Percentiles rank a stretch among this genome's conserved stretches.
These are phyloP conservation scores for Plasmodium gaboni DNA, from an alignment of 169 alveolate genomes.

Conservation along the genomic window DNA sequence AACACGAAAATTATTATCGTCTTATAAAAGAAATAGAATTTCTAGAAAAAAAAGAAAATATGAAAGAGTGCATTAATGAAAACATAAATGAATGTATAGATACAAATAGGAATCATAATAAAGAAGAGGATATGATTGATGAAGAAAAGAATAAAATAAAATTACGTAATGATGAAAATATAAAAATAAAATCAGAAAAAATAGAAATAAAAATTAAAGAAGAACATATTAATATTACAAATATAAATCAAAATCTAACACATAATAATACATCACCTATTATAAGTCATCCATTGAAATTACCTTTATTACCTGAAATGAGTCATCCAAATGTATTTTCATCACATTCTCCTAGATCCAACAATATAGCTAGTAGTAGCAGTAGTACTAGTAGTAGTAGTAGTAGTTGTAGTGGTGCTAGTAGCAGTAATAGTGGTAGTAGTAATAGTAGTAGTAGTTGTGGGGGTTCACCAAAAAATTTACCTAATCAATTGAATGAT, in stretches of 20 bases:
- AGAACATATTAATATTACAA: slow-evolving; percentile 3
- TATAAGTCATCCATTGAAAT: slow-evolving; percentile 41
- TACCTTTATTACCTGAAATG: slow-evolving; percentile 58
- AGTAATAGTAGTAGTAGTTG: slow-evolving; percentile 1
- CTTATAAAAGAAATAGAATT: slow-evolving; percentile 64
- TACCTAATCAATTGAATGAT: slow-evolving; percentile 41
- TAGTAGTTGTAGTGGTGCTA: slow-evolving; percentile 10
- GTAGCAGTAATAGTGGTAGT: slow-evolving; percentile 9
- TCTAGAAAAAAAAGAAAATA: slow-evolving; percentile 57
- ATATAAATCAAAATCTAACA: slow-evolving; percentile 24
- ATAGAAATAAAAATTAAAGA: slow-evolving; percentile 1
- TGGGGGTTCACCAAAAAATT: slow-evolving; percentile 6
- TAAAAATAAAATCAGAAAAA: slow-evolving; percentile 5
- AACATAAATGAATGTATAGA: slow-evolving; percentile 7
- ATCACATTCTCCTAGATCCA: slow-evolving; percentile 39
- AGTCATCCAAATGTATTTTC: slow-evolving; percentile 47
- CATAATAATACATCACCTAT: slow-evolving; percentile 5
- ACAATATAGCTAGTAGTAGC: neutral
- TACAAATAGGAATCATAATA: neutral
- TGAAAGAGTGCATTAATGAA: neutral
- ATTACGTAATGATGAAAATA: neutral
- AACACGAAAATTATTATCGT: slow-evolving; percentile 59
- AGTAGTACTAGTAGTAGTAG: slow-evolving; percentile 7
- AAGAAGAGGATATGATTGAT: neutral
- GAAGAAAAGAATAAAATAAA: neutral